These are phyloP conservation scores for Lagenidium sp. DNA, from an alignment of 352 stramenopile species.

Conservation along the genomic window DNA sequence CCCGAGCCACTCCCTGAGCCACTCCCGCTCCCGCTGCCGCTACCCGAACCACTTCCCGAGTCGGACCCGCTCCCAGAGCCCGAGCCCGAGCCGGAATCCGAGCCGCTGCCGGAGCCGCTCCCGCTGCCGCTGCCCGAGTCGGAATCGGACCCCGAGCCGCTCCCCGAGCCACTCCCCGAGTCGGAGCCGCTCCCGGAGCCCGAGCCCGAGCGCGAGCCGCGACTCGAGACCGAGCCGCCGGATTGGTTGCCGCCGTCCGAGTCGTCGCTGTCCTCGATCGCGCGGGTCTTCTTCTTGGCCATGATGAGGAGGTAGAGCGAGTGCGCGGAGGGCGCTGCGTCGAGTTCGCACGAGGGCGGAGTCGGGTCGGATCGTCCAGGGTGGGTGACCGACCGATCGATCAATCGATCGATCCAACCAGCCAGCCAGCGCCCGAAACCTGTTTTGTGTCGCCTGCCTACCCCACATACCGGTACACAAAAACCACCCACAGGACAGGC, in stretches of 20 bases:
- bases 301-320: no score
- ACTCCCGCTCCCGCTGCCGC: constrained; percentile 6
- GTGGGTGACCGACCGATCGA: no score
- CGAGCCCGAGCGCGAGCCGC: constrained; percentile 16
- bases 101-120: constrained; percentile 22
- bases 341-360: no score
- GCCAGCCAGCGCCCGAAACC: no score
- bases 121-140: constrained; percentile 11
- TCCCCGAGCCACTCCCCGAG: constrained; percentile 11
- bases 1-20: no score
- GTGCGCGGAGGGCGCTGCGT: no score
- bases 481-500: no score
- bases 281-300: constrained; percentile 42
- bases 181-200: constrained; percentile 12
- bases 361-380: no score
- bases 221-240: not conserved
- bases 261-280: constrained; percentile 63
- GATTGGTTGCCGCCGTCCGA: constrained; percentile 7
- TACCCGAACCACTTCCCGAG: constrained; percentile 3
- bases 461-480: no score
- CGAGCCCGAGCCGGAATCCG: constrained; percentile 11
- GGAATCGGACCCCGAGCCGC: constrained; percentile 19
- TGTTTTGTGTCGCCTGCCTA: no score
- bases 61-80: constrained; percentile 7
- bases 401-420: no score